These are phyloP conservation scores for Irineochytrium annulatum DNA, from an alignment of 192 early-diverging fungal species.

Conservation along the genomic window DNA sequence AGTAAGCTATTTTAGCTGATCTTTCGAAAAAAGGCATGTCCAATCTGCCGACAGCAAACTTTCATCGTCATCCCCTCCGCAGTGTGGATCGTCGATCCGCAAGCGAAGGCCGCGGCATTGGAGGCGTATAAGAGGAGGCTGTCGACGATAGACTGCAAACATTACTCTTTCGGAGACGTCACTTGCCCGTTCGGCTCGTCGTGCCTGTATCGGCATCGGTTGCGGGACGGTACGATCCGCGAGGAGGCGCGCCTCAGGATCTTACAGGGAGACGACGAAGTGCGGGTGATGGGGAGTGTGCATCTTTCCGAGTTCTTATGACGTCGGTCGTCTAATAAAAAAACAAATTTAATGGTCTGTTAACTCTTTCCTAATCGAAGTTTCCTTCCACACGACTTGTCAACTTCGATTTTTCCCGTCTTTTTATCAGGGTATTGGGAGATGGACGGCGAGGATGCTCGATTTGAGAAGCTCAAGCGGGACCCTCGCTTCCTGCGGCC, in stretches of 20 bases:
- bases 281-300: slow-evolving; percentile 26
- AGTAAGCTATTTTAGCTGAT: neutral
- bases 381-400: no score
- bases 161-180: slow-evolving; percentile 42
- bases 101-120: slow-evolving; percentile 36
- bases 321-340: no score
- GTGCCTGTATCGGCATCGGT: slow-evolving; percentile 49
- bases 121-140: slow-evolving; percentile 44
- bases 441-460: slow-evolving; percentile 66
- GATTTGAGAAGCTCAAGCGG: slow-evolving; percentile 72
- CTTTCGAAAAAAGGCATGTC: slow-evolving; percentile 34
- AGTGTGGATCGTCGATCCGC: slow-evolving; percentile 28
- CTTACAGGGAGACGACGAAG: slow-evolving; percentile 29
- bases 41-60: slow-evolving; percentile 46
- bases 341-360: no score
- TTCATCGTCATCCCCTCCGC: slow-evolving; percentile 46
- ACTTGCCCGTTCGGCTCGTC: slow-evolving; percentile 49
- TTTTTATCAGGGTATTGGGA: neutral
- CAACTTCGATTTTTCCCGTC: slow-evolving; percentile 3
- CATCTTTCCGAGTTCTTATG: slow-evolving; percentile 41
- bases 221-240: slow-evolving; percentile 31
- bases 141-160: slow-evolving; percentile 43
- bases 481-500: slow-evolving; percentile 80
- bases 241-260: slow-evolving; percentile 32
- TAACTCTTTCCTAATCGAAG: no score